Conservation (phyloP, 352 stramenopile species). For the Globisporangium mamillatum region DNA sequence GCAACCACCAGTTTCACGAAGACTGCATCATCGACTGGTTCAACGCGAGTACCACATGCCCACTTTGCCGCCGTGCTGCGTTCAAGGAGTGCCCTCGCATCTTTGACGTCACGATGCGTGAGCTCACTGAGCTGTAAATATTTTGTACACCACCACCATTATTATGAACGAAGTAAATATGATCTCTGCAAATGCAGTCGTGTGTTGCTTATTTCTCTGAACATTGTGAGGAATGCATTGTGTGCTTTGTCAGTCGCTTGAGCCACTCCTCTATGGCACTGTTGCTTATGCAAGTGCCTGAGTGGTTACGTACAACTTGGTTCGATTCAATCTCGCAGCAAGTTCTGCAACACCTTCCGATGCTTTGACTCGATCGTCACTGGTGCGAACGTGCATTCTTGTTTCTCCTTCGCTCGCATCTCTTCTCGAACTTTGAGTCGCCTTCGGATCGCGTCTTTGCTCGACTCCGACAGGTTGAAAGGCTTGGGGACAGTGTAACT, state of each 20-base stretch:
- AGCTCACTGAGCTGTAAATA: constrained; percentile 21
- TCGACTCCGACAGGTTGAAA: constrained; percentile 69
- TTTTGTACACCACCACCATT: background rate
- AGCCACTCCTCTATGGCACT: background rate
- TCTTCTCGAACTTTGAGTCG: constrained; percentile 43
- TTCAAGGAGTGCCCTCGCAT: constrained; percentile 34
- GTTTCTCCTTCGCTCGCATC: constrained; percentile 45
- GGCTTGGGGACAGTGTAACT: constrained; percentile 75
- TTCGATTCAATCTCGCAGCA: constrained; percentile 31
- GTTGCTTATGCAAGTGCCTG: background rate
- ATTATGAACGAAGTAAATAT: constrained; percentile 19
- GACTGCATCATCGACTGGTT: constrained; percentile 80
- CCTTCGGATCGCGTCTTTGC: constrained; percentile 45
- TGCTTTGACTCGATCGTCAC: constrained; percentile 54
- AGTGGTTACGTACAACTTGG: background rate
- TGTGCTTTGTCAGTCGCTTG: background rate
- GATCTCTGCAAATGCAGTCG: background rate
- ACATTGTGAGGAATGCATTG: no score
- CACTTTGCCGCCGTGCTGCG: constrained; percentile 52
- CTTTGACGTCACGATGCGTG: constrained; percentile 39
- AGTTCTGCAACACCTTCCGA: constrained; percentile 46
- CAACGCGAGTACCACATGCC: constrained; percentile 64
- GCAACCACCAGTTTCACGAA: constrained; percentile 70
- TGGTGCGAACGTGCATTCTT: constrained; percentile 63
- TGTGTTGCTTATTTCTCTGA: constrained; percentile 5